Percentiles rank a stretch among this genome's conserved stretches.
Conservation (phyloP, 2,329 filamentous ascomycete genomes). For the Emergomyces orientalis region DNA sequence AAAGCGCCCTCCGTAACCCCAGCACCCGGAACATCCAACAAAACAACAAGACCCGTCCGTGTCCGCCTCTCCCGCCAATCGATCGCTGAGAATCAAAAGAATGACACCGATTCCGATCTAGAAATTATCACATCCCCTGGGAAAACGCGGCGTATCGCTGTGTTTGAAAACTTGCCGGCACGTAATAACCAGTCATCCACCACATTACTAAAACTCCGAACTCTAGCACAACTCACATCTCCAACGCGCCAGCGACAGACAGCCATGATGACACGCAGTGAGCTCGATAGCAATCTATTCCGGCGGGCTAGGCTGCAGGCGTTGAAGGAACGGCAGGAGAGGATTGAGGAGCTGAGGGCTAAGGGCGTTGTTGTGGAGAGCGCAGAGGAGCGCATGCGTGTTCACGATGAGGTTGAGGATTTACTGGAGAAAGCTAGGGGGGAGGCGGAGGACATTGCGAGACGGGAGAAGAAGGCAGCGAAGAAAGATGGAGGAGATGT, state of each 20-base stretch:
- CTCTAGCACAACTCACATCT: conserved; percentile 59
- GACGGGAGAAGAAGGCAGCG: conserved; percentile 62
- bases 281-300: conserved; percentile 60
- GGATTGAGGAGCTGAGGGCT: conserved; percentile 64
- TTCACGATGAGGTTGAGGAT: conserved; percentile 77
- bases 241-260: conserved; percentile 39
- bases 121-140: conserved; percentile 49
- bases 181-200: conserved; percentile 49
- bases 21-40: background rate
- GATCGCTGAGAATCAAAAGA: conserved; percentile 27
- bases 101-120: conserved; percentile 47
- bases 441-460: conserved; percentile 70
- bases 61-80: conserved; percentile 34
- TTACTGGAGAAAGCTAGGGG: conserved; percentile 73
- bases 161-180: conserved; percentile 61
- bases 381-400: conserved; percentile 72
- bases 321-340: conserved; percentile 63
- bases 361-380: conserved; percentile 77
- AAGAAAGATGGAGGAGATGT: conserved; percentile 51
- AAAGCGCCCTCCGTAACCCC: conserved; percentile 5
- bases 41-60: conserved; percentile 24
- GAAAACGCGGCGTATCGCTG: conserved; percentile 39
- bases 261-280: conserved; percentile 61
- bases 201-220: conserved; percentile 59
- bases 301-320: conserved; percentile 72